Evolutionary conservation across 75 land plant genomes (phyloP), one percentile per base, ranked within the genome.

Genomic region (Cunninghamia lanceolata): DNA sequence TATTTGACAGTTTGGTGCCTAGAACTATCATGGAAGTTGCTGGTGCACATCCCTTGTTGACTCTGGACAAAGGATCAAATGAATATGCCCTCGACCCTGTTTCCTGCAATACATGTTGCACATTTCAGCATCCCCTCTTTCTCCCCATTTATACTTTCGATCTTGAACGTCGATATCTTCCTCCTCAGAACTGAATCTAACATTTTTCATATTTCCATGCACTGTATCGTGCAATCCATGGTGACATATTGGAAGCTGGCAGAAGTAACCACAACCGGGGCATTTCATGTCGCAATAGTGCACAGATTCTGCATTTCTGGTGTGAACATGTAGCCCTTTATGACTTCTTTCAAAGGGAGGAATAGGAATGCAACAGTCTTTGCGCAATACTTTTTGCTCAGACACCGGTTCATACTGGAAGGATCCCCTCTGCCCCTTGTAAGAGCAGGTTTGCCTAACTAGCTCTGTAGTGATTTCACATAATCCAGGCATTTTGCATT

Each of bases 391-490:
- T 40, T 84, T 85, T 66, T 89, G 90, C 52, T 86, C 86, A 73
- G 36, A 86, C n/a, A 86, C 88, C 59, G 80, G 82, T 34, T 89
- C 90, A 56, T 89, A 89, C 71, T 87, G 85, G 79, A 89, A 89
- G 68, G 76, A 73, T 6, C 76, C 28, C 28, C 19, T 63, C 28
- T 63, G 82, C n/a, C 90, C 90, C 68, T 66, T 70, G 66, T 84
- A 89, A 9, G 75, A 43, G 36, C 84, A 17, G 17, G 88, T 89
- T 71, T 87, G 84, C 83, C 80, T 84, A 0, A 89, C 52, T 28
- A 89, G 71, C 56, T 89, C 88, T 39, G 88, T 87, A 9, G 9
- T 14, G 19, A 89, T 86, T 40, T 84, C 83, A 81, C 90, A 89
- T 19, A 82, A 47, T 21, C 90, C 90, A 43, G 53, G n/a, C 4